Conservation (phyloP, 495 filamentous ascomycete species). For the Penicillium coprophilum region DNA sequence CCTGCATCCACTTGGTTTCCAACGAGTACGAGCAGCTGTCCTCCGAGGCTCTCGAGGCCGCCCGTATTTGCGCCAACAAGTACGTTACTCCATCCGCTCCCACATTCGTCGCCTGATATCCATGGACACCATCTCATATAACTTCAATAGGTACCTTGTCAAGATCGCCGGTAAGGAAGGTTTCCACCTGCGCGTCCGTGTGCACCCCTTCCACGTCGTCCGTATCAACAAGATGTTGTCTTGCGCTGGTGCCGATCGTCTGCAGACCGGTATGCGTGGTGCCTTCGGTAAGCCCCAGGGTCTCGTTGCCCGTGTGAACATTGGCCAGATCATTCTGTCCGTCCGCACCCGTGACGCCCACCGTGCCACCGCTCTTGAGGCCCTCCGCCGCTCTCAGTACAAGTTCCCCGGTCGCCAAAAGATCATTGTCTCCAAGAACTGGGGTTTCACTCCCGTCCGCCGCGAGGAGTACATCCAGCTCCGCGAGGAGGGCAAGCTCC, state of each 20-base stretch:
- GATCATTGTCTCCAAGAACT: conserved; percentile 99
- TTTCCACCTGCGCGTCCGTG: conserved; percentile 97
- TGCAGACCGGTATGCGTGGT: conserved; percentile 99
- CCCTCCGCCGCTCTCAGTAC: conserved; percentile 96
- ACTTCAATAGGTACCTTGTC: conserved; percentile 69
- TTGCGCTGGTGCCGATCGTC: conserved; percentile 97
- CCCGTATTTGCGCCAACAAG: conserved; percentile 99
- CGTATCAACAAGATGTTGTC: conserved; percentile 99
- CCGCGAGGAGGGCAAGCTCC: conserved; percentile 84
- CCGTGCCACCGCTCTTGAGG: conserved; percentile 91
- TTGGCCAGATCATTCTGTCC: conserved; percentile 94
- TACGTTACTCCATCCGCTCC: conserved; percentile 38
- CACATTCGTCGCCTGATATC: not conserved
- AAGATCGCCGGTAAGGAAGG: conserved; percentile 95
- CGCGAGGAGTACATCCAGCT: conserved; percentile 94
- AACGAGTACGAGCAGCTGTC: conserved; percentile 99
- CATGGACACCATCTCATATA: conserved; percentile 15
- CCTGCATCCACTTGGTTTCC: conserved; percentile 96
- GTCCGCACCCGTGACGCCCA: conserved; percentile 91
- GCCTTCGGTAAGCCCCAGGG: conserved; percentile 98
- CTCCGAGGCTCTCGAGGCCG: conserved; percentile 96
- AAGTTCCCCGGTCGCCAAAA: conserved; percentile 99
- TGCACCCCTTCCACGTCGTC: conserved; percentile 98
- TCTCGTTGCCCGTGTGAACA: conserved; percentile 95
- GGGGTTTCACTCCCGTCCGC: conserved; percentile 96